A percentile compares a stretch with the other conserved stretches of the same genome.
Conservation (phyloP, 1,284 basidiomycete genomes). For the Ganoderma boninense region DNA sequence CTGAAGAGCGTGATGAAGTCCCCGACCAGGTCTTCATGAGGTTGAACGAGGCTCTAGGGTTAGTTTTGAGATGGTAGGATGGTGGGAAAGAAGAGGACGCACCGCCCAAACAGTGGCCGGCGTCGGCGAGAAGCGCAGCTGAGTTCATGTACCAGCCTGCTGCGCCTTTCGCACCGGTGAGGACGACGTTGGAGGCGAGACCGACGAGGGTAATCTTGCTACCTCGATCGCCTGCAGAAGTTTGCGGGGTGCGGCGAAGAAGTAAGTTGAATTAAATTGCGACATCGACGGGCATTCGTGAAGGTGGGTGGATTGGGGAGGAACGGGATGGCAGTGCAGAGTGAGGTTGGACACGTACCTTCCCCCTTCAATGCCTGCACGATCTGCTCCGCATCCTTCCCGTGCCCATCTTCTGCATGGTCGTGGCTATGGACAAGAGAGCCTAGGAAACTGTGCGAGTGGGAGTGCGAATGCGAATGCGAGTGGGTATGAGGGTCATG, state of each 20-base stretch:
- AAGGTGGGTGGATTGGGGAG: too few species aligned
- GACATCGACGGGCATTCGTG: neutral
- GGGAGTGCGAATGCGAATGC: slow-evolving; percentile 60
- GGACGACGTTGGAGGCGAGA: slow-evolving; percentile 83
- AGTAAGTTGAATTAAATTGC: neutral
- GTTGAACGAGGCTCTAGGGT: slow-evolving; percentile 8
- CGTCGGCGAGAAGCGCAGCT: slow-evolving; percentile 92
- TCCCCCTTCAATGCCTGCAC: slow-evolving; percentile 74
- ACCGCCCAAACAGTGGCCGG: slow-evolving; percentile 94
- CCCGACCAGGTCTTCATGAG: slow-evolving; percentile 74
- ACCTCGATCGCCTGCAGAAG: slow-evolving; percentile 72
- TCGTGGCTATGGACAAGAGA: slow-evolving; percentile 64
- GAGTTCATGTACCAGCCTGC: slow-evolving; percentile 92
- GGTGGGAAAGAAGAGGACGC: slow-evolving; percentile 41
- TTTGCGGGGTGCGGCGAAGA: too few species aligned
- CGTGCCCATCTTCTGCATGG: slow-evolving; percentile 70
- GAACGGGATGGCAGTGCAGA: neutral
- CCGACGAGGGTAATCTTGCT: slow-evolving; percentile 89
- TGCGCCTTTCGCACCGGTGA: slow-evolving; percentile 86
- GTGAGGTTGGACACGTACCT: slow-evolving; percentile 52
- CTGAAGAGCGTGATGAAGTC: slow-evolving; percentile 95
- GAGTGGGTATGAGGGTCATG: slow-evolving; percentile 40
- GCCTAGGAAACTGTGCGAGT: slow-evolving; percentile 64
- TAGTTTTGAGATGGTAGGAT: slow-evolving; percentile 14
- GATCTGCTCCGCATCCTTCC: slow-evolving; percentile 75